These are phyloP conservation scores for Boletus patriciae DNA, from an alignment of 768 basidiomycete species.

Conservation along the genomic window DNA sequence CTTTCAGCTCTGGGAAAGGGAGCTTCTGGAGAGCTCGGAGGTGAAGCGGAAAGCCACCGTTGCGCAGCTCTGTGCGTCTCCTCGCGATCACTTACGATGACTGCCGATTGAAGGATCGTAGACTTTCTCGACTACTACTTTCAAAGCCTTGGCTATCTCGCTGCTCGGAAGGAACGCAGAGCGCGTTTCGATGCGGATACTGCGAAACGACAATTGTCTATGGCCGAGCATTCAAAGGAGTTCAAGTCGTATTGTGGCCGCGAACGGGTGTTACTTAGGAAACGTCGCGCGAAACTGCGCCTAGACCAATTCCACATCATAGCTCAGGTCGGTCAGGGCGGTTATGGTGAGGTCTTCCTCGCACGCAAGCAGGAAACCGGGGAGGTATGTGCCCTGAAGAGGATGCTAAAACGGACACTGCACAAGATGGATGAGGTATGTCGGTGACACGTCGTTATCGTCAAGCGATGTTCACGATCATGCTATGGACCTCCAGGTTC, in stretches of 20 bases:
- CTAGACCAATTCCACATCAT: constrained; percentile 98
- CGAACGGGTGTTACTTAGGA: constrained; percentile 89
- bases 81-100: constrained; percentile 8
- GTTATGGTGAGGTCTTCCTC: constrained; percentile 96
- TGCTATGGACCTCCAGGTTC: constrained; percentile 54
- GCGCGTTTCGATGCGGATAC: constrained; percentile 84
- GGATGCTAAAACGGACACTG: constrained; percentile 92
- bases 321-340: constrained; percentile 97
- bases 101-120: constrained; percentile 32
- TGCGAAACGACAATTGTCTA: constrained; percentile 54
- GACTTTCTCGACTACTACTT: constrained; percentile 99
- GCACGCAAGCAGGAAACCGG: constrained; percentile 94
- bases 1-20: constrained; percentile 79
- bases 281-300: constrained; percentile 87
- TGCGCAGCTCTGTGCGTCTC: constrained; percentile 84
- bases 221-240: constrained; percentile 66
- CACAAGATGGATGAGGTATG: constrained; percentile 97
- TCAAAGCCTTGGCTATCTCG: constrained; percentile 87
- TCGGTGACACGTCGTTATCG: neutral
- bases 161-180: constrained; percentile 81
- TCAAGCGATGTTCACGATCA: neutral
- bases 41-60: constrained; percentile 95
- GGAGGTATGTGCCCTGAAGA: constrained; percentile 96
- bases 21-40: constrained; percentile 80
- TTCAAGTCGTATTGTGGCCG: constrained; percentile 92